These are phyloP conservation scores for Sugiyamaella pinicola DNA, from an alignment of 1,139 yeast species.

Conservation along the genomic window DNA sequence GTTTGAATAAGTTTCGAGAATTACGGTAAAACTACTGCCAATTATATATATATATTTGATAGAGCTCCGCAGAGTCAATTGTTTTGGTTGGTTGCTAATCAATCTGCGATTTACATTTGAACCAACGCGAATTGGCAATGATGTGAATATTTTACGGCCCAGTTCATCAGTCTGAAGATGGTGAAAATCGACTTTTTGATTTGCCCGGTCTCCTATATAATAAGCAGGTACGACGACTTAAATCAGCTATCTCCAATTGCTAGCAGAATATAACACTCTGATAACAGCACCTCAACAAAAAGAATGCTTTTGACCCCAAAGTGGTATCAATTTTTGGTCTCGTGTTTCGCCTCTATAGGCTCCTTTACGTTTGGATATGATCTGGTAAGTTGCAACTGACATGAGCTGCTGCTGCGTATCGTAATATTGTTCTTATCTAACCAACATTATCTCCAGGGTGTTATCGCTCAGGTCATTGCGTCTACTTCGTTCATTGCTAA, in stretches of 20 bases:
- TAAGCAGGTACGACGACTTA: background rate
- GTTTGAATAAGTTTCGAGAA: too few species aligned
- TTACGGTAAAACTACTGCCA: too few species aligned
- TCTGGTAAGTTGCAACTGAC: slow-evolving; percentile 47
- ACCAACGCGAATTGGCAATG: background rate
- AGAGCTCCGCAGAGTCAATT: too few species aligned
- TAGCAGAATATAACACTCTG: too few species aligned
- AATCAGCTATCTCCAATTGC: background rate
- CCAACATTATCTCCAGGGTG: background rate
- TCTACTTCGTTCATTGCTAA: slow-evolving; percentile 52
- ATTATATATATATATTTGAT: too few species aligned
- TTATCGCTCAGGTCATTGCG: background rate
- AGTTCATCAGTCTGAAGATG: too few species aligned
- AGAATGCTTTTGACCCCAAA: background rate
- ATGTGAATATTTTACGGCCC: background rate
- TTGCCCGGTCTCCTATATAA: background rate
- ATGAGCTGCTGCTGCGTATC: background rate
- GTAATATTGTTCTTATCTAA: background rate
- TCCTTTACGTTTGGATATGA: slow-evolving; percentile 96
- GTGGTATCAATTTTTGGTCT: background rate
- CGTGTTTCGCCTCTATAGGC: slow-evolving; percentile 69
- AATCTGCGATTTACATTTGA: too few species aligned
- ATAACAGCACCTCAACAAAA: too few species aligned
- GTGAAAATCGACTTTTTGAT: too few species aligned
- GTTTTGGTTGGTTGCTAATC: too few species aligned